These are phyloP conservation scores for Delonix regia DNA, from an alignment of 306 rosid genomes.

Conservation along the genomic window DNA sequence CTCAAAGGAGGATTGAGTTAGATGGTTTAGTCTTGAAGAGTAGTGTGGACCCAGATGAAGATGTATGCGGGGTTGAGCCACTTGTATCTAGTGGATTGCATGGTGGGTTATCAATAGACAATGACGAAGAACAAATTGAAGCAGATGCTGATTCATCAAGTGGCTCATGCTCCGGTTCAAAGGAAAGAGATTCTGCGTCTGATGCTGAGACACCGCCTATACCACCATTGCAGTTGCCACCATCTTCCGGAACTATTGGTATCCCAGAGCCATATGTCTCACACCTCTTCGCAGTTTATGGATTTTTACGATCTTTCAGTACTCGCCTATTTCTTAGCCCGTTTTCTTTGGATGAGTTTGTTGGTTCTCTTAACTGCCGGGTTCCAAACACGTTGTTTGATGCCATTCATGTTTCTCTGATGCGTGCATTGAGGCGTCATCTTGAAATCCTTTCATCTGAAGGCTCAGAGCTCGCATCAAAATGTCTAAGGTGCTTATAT, in stretches of 20 bases:
- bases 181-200: conserved; percentile 41
- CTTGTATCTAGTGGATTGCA: conserved; percentile 44
- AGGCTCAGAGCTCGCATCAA: conserved; percentile 70
- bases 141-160: conserved; percentile 49
- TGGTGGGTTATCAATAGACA: conserved; percentile 31
- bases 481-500: conserved; percentile 70
- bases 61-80: conserved; percentile 34
- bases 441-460: conserved; percentile 70
- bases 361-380: conserved; percentile 75
- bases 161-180: conserved; percentile 43
- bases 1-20: conserved; percentile 48
- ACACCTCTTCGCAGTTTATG: conserved; percentile 76
- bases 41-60: conserved; percentile 15
- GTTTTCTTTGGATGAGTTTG: conserved; percentile 85
- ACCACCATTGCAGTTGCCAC: conserved; percentile 62
- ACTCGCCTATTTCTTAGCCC: conserved; percentile 68
- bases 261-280: conserved; percentile 80
- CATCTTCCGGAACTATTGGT: conserved; percentile 80
- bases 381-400: conserved; percentile 66
- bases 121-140: conserved; percentile 41
- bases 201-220: conserved; percentile 40
- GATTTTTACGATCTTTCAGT: conserved; percentile 83
- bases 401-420: conserved; percentile 74
- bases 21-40: conserved; percentile 46
- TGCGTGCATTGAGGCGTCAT: conserved; percentile 71